A percentile compares a stretch with the other conserved stretches of the same genome.
phyloP scores from a whole-genome alignment of 768 basidiomycete species.

The Lentinula boryana region DNA sequence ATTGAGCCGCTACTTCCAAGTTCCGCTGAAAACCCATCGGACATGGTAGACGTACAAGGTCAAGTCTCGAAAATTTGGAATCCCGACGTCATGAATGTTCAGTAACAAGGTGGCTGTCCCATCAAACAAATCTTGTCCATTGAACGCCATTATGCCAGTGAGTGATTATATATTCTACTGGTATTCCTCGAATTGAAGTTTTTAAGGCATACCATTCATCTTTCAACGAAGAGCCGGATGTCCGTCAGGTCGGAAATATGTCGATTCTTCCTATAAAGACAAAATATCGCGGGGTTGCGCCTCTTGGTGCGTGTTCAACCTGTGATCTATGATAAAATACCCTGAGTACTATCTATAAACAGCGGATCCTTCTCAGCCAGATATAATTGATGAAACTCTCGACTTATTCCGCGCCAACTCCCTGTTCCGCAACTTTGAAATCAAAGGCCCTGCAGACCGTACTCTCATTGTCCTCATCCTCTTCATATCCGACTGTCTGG shows the following conservation, averaged over 20 bases:
- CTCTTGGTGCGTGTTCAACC: conserved; percentile 46
- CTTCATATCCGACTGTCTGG: conserved; percentile 95
- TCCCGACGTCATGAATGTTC: conserved; percentile 4
- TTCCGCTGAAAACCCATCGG: conserved; percentile 10
- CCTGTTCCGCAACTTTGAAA: conserved; percentile 99
- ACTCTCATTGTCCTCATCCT: conserved; percentile 96
- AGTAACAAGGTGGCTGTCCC: neutral
- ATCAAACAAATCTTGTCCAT: neutral
- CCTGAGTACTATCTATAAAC: conserved; percentile 3
- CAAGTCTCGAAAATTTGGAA: neutral
- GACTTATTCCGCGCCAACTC: conserved; percentile 98
- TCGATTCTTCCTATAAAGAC: conserved; percentile 88
- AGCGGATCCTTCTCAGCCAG: conserved; percentile 77
- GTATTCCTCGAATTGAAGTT: conserved; percentile 8
- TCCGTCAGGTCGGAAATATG: conserved; percentile 84
- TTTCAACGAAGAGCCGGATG: conserved; percentile 80
- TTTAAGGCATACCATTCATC: conserved; percentile 92
- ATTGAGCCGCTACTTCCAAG: conserved; percentile 37
- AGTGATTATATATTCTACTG: neutral
- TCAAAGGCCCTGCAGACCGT: conserved; percentile 95
- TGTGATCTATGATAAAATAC: neutral
- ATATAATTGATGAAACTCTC: conserved; percentile 94
- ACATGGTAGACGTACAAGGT: conserved; percentile 9
- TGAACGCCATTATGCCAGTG: conserved; percentile 15
- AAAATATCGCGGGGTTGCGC: conserved; percentile 88